Percentiles rank a stretch among this genome's conserved stretches.
Evolutionary conservation across 1,284 basidiomycete species (phyloP).

Genomic region (Heliocybe sulcata): DNA sequence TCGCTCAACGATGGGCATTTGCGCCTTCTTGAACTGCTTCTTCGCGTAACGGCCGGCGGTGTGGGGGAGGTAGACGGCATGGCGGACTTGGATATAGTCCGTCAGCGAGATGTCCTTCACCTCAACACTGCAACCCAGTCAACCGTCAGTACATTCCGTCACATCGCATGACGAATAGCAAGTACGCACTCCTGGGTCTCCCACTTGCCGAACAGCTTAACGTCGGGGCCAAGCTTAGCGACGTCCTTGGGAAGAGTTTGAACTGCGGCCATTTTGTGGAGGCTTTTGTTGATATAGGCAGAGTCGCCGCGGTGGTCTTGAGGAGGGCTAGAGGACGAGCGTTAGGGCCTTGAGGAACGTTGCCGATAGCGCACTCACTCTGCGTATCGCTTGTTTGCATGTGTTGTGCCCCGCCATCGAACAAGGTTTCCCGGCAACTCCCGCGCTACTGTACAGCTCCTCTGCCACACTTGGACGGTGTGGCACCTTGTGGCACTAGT

Average conservation of each 20-base stretch:
- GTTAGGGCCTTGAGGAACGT: neutral
- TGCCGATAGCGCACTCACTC: neutral
- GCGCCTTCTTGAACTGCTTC: conserved; percentile 99
- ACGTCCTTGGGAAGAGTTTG: conserved; percentile 80
- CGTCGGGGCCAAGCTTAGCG: conserved; percentile 77
- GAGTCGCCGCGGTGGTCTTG: neutral
- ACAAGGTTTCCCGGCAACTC: conserved; percentile 1
- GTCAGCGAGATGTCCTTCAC: conserved; percentile 98
- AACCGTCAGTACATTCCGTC: neutral
- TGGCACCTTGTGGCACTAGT: neutral
- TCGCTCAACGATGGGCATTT: conserved; percentile 99
- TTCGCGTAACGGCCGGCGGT: conserved; percentile 99
- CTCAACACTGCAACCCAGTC: conserved; percentile 67
- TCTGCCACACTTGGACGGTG: neutral
- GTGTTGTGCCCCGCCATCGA: neutral
- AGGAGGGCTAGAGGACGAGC: neutral
- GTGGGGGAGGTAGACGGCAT: conserved; percentile 96
- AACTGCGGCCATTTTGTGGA: conserved; percentile 43
- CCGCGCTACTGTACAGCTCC: neutral
- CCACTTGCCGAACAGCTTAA: conserved; percentile 98
- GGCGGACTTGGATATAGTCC: conserved; percentile 99
- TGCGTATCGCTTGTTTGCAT: neutral
- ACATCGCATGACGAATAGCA: conserved; percentile 3
- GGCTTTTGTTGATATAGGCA: neutral
- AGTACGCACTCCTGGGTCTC: conserved; percentile 87